Base-by-base conservation (phyloP, 2,329 filamentous ascomycete genomes). In the Graphilbum fragrans region DNA sequence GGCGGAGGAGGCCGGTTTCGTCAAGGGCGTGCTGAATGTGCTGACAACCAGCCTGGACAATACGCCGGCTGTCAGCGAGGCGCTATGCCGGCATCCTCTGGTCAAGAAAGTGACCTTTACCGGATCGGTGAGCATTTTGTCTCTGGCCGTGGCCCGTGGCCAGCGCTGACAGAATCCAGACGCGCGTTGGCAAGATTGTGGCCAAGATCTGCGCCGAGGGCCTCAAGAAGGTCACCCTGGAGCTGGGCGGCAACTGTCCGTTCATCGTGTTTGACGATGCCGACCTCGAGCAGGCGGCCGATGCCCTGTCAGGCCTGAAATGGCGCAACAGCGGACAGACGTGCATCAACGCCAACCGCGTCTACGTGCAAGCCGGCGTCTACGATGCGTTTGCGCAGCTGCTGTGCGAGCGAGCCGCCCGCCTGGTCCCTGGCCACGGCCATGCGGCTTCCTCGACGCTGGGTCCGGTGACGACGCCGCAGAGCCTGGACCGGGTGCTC, bases 41-140 rank as follows among this genome's bases (percentile, higher is more conserved):
- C 29, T 69, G 34, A 63, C 66, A 0, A 67, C 66, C 0, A 37
- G 16, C n/a, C 49, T 65, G 8, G 55, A 55, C 0, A 62, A 64
- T 31, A 68, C 65, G 0, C 63, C 65, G 0, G 41, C 50, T 0
- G 52, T 69, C 2, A 62, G 60, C 7, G 63, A 67, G 50, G 60
- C 59, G 0, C 57, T 70, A 1, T 68, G 64, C 44, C 57, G 58
- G 14, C 63, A 69, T 38, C 58, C 58, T 0, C 39, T 59, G 1
- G 60, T 69, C 0, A 62, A 61, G 40, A 86, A 87, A 55, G 66
- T 88, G 41, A 82, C 80, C 43, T 90, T 88, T 50, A 88, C 83
- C 0, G 84, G 84, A 12, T 77, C 38, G 17, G 32, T 35, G 19
- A n/a, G 32, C n/a, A n/a, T n/a, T n/a, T 35, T 5, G 11, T 35